Evolutionary conservation across 352 stramenopile species (phyloP), one percentile per base, ranked within the genome.

Genomic region (Peronospora farinosa): DNA sequence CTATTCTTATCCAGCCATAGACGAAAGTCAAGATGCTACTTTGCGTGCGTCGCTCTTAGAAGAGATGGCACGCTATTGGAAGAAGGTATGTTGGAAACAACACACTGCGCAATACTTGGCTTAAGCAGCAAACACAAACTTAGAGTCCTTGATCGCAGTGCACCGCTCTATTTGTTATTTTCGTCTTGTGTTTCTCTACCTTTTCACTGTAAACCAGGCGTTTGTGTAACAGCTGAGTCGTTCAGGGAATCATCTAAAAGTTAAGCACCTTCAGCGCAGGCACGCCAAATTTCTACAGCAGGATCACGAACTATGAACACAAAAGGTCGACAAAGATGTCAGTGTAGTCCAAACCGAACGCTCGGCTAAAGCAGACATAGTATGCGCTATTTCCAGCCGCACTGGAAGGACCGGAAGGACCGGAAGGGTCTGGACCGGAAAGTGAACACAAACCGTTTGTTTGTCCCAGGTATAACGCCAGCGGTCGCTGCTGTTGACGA

Each of bases 251-350:
- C 69, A 9, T 75, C 77, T 28, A 94, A 58, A 32, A 81, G 43
- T 47, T 83, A 92, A 12, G 73, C 63, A 12, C 62, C 63, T 47
- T 90, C 80, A 10, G 78, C 80, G 50, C 78, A 90, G 0, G 78
- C 81, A 32, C 70, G 73, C 27, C 83, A 74, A 47, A 94, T 83
- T 63, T 94, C 83, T 7, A 94, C 81, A n/a, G 82, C 92, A 23
- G 74, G 74, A 54, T 94, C 83, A 17, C 75, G 62, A 28, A 86
- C 68, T 65, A 94, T 88, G 7, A 63, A 84, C 13, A 94, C 75
- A 53, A 92, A 95, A 65, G 82, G 47, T 95, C 81, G 28, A 95
- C 79, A 50, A 95, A 80, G 13, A 95, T 67, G 39, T 95, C 81
- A 15, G 70, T 78, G 59, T 92, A 92, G 32, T 92, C 81, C 1